These are phyloP conservation scores for Cucumis hystrix DNA, from an alignment of 306 rosid genomes.

Conservation along the genomic window DNA sequence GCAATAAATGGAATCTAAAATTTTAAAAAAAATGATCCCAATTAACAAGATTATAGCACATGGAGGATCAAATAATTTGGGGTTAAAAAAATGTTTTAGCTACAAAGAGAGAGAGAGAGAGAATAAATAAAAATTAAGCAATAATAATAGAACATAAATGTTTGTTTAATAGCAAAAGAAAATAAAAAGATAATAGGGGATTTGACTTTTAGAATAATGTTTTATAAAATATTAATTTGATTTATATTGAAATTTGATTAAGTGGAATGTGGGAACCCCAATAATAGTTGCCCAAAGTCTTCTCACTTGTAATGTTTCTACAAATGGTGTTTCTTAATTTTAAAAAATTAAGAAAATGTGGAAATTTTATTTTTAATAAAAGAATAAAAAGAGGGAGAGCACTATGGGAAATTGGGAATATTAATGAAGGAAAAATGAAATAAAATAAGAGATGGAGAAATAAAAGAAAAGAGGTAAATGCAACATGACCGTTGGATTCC, in stretches of 20 bases:
- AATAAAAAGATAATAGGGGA: not conserved
- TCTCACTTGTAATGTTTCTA: slow-evolving; percentile 1
- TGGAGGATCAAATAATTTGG: slow-evolving; percentile 1
- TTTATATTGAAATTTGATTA: not conserved
- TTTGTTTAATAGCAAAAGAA: not conserved
- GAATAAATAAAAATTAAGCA: not conserved
- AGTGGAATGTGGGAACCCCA: slow-evolving; percentile 1
- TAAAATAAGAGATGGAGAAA: not conserved
- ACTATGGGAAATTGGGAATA: not conserved
- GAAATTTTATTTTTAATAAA: not conserved
- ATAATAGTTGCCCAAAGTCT: not conserved
- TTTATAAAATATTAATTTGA: not conserved
- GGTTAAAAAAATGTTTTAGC: not conserved
- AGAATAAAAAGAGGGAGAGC: not conserved
- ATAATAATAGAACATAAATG: not conserved
- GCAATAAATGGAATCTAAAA: not conserved
- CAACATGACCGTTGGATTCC: slow-evolving; percentile 10
- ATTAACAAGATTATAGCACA: not conserved
- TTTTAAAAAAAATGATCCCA: not conserved
- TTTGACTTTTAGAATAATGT: not conserved
- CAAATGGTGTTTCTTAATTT: not conserved
- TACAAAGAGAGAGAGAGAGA: not conserved
- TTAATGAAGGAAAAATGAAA: not conserved
- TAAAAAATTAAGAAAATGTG: not conserved
- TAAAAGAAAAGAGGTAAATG: not conserved